phyloP scores from a whole-genome alignment of 108 stramenopile genomes.

The Schizochytrium sp. region DNA sequence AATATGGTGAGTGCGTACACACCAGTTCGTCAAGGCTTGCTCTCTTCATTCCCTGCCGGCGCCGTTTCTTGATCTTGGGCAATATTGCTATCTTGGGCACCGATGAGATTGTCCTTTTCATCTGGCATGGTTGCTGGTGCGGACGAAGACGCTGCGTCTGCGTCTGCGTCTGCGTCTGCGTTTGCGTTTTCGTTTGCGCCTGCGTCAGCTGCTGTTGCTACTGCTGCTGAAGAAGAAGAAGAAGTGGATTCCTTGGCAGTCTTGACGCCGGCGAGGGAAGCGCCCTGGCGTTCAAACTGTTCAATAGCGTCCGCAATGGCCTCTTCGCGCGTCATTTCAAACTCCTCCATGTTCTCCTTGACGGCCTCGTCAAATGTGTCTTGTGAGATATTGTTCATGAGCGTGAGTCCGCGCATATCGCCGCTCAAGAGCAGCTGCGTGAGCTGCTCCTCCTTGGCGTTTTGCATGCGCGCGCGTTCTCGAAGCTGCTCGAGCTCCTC shows the following conservation, averaged over 20 bases:
- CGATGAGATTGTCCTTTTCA: no score
- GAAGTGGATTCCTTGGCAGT: not conserved
- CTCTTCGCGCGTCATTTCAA: not conserved
- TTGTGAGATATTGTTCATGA: not conserved
- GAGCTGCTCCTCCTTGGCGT: not conserved
- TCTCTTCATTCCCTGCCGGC: no score
- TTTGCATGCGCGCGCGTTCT: not conserved
- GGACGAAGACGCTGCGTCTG: no score
- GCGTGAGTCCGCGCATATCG: not conserved
- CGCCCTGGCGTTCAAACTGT: not conserved
- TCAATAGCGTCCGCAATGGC: not conserved
- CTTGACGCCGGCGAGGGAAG: not conserved
- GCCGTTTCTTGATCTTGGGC: no score
- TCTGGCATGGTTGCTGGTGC: no score
- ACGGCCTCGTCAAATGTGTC: constrained; percentile 1
- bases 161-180: no score
- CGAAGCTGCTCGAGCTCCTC: not conserved
- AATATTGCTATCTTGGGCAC: no score
- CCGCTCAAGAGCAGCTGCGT: not conserved
- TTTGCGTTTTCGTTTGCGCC: no score
- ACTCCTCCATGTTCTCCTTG: not conserved
- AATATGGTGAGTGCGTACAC: no score
- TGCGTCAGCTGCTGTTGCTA: not conserved
- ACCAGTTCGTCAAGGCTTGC: no score
- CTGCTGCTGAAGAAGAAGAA: not conserved